These are phyloP conservation scores for Puccinia hordei DNA, from an alignment of 1,284 basidiomycete genomes.

Conservation along the genomic window DNA sequence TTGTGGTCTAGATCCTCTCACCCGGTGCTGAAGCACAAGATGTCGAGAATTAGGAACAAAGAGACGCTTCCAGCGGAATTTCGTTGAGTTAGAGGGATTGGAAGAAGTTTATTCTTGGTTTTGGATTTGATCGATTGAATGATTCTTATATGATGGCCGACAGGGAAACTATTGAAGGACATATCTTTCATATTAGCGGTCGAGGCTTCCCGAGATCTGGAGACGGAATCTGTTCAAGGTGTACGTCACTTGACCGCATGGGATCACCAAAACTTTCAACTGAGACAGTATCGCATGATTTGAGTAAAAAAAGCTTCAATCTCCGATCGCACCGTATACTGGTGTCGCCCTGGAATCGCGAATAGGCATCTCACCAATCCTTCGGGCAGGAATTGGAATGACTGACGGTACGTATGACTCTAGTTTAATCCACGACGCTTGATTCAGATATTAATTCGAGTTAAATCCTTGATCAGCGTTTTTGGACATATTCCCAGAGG, in stretches of 20 bases:
- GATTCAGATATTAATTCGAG: neutral
- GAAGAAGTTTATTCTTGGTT: conserved; percentile 52
- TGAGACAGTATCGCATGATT: conserved; percentile 16
- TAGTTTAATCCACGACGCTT: neutral
- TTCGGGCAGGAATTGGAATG: conserved; percentile 93
- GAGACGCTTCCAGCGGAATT: conserved; percentile 73
- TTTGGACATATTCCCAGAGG: conserved; percentile 77
- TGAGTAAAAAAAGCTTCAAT: conserved; percentile 57
- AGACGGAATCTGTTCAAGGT: conserved; percentile 67
- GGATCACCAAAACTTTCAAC: neutral
- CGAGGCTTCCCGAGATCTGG: conserved; percentile 71
- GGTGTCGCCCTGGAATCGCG: conserved; percentile 63
- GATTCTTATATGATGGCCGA: neutral
- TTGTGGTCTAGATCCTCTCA: conserved; percentile 62
- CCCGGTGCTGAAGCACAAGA: conserved; percentile 71
- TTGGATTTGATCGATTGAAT: conserved; percentile 61
- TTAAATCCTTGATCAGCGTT: conserved; percentile 61
- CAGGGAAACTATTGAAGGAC: conserved; percentile 64
- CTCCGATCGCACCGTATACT: conserved; percentile 61
- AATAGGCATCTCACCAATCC: conserved; percentile 83
- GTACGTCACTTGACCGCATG: conserved; percentile 61
- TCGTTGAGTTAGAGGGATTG: conserved; percentile 60
- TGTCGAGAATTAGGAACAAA: conserved; percentile 70
- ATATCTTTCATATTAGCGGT: conserved; percentile 73
- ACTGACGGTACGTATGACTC: conserved; percentile 67